These are phyloP conservation scores for Aegilops sharonensis DNA, from an alignment of 176 grass and related monocot genomes.

Conservation along the genomic window DNA sequence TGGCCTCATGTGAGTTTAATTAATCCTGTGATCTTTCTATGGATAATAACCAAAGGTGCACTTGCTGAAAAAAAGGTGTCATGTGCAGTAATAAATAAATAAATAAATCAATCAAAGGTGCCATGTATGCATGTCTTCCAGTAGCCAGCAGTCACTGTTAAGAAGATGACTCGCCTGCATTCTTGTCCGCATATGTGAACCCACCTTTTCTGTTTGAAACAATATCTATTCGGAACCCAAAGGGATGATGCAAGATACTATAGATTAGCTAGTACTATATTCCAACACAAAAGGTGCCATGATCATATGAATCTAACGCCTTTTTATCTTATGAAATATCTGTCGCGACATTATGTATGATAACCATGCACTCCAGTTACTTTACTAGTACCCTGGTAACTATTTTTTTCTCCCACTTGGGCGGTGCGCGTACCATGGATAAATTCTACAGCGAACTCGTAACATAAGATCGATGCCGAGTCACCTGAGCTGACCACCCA, in stretches of 20 bases:
- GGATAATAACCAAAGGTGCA: too few relatives aligned
- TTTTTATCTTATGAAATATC: constrained; percentile 35
- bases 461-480: background rate
- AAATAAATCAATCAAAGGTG: background rate
- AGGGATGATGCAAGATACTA: constrained; percentile 15
- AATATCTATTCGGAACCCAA: constrained; percentile 27
- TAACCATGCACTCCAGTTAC: constrained; percentile 17
- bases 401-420: background rate
- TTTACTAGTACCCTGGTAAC: constrained; percentile 1
- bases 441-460: background rate
- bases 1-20: too few relatives aligned
- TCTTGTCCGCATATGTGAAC: constrained; percentile 8
- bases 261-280: background rate
- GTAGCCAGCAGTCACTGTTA: background rate
- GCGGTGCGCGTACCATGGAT: background rate
- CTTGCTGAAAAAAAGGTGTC: too few relatives aligned
- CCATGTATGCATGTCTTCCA: background rate
- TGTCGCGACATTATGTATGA: background rate
- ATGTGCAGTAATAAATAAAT: too few relatives aligned
- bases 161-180: background rate
- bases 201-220: background rate
- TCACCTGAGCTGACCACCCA: constrained; percentile 3
- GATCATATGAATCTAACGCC: constrained; percentile 24
- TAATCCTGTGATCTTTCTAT: too few relatives aligned
- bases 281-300: constrained; percentile 18